These are phyloP conservation scores for Quillaja saponaria DNA, from an alignment of 306 rosid species.

Conservation along the genomic window DNA sequence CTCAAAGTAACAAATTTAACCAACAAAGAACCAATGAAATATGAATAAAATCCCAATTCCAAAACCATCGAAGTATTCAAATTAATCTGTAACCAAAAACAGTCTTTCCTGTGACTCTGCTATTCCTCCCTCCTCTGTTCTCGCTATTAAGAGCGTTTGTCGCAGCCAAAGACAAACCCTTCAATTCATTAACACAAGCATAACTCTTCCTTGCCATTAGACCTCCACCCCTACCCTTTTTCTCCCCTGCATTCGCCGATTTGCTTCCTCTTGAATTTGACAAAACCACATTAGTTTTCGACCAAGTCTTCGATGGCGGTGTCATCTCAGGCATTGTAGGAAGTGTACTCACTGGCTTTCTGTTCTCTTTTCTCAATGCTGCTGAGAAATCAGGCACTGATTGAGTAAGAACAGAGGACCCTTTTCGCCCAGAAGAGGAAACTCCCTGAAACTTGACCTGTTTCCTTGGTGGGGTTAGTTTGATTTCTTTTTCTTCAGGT, in stretches of 20 bases:
- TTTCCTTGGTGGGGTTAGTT: conserved; percentile 57
- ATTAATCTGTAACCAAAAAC: conserved; percentile 55
- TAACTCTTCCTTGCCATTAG: conserved; percentile 78
- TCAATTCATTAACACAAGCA: conserved; percentile 68
- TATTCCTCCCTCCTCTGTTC: conserved; percentile 48
- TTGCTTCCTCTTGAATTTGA: conserved; percentile 71
- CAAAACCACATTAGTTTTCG: conserved; percentile 43
- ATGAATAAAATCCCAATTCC: conserved; percentile 12
- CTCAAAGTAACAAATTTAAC: conserved; percentile 8
- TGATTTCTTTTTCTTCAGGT: conserved; percentile 23
- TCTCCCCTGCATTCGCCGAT: conserved; percentile 75
- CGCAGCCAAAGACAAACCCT: conserved; percentile 60
- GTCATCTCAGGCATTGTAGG: conserved; percentile 59
- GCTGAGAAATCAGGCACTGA: conserved; percentile 94
- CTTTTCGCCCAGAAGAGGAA: conserved; percentile 37
- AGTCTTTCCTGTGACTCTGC: conserved; percentile 39
- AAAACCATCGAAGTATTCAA: conserved; percentile 29
- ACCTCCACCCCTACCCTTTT: conserved; percentile 42
- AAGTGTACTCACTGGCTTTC: conserved; percentile 49
- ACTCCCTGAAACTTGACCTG: conserved; percentile 55
- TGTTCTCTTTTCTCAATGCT: conserved; percentile 70
- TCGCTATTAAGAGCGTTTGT: conserved; percentile 67
- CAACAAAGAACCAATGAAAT: conserved; percentile 20
- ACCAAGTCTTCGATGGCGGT: conserved; percentile 57
- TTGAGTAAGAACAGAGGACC: conserved; percentile 63